Conservation (phyloP, 2,329 filamentous ascomycete species). For the Apiospora hydei region DNA sequence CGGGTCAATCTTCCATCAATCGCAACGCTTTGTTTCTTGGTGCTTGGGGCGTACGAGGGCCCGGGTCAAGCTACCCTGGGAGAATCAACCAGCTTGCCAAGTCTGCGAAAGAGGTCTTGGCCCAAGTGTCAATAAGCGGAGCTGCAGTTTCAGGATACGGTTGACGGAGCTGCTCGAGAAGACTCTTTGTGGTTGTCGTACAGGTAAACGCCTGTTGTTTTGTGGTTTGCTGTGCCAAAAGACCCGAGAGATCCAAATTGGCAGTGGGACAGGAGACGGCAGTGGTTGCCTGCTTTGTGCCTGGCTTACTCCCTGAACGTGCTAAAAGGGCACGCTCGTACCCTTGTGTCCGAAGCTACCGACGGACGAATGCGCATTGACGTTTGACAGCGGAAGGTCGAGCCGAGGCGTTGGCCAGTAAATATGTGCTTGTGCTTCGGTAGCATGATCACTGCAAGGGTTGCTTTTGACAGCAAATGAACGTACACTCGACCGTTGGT, state of each 20-base stretch:
- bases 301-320: neutral
- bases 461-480: neutral
- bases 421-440: neutral
- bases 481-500: neutral
- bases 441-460: neutral
- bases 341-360: neutral
- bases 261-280: neutral
- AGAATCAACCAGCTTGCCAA: neutral
- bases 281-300: neutral
- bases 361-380: neutral
- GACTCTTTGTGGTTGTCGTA: neutral
- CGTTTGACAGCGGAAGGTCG: neutral
- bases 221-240: neutral
- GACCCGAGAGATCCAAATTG: neutral
- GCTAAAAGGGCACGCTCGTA: neutral
- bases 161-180: neutral
- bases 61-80: neutral
- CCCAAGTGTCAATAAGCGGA: neutral
- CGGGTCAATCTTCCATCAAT: constrained; percentile 15
- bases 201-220: neutral
- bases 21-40: neutral
- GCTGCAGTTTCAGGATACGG: neutral
- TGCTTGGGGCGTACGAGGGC: neutral
- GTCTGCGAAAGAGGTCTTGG: neutral
- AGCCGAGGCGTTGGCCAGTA: neutral